Evolutionary conservation across 768 basidiomycete species (phyloP).

Genomic region (Saitozyma sp.): DNA sequence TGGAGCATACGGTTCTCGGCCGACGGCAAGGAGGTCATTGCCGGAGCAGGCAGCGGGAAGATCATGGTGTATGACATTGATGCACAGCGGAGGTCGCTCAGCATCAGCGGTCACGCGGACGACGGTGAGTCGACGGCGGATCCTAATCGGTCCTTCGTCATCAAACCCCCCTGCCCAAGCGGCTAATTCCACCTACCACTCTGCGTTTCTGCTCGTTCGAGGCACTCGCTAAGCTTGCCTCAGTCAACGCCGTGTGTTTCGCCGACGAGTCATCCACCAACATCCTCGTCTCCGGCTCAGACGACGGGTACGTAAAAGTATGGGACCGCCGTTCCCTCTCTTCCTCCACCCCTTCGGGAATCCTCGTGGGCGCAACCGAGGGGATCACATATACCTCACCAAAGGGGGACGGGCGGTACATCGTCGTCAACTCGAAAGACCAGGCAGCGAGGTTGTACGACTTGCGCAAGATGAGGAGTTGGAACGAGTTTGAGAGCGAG

Average conservation of each 20-base stretch:
- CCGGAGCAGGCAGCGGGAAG: constrained; percentile 64
- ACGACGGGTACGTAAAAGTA: constrained; percentile 91
- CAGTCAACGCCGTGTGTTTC: constrained; percentile 88
- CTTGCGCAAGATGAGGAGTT: constrained; percentile 83
- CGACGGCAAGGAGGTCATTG: constrained; percentile 91
- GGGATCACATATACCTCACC: constrained; percentile 90
- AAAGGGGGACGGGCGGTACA: constrained; percentile 93
- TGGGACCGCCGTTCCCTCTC: constrained; percentile 68
- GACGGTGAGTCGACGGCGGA: constrained; percentile 56
- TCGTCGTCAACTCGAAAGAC: constrained; percentile 95
- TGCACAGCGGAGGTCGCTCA: constrained; percentile 73
- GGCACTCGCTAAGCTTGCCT: background rate
- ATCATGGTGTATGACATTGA: constrained; percentile 84
- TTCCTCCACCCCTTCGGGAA: constrained; percentile 76
- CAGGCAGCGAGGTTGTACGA: constrained; percentile 91
- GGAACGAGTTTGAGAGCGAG: constrained; percentile 65
- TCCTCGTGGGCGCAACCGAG: constrained; percentile 92
- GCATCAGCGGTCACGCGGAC: constrained; percentile 79
- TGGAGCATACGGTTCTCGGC: constrained; percentile 96
- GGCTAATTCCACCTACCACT: too few relatives aligned
- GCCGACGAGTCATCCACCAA: constrained; percentile 91
- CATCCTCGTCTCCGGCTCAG: constrained; percentile 89
- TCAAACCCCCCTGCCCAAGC: too few relatives aligned
- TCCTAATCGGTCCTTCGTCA: too few relatives aligned
- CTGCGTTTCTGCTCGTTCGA: background rate